Evolutionary conservation across 768 basidiomycete genomes (phyloP), one percentile per base, ranked within the genome.

Genomic region (Lanmaoa rubissima): DNA sequence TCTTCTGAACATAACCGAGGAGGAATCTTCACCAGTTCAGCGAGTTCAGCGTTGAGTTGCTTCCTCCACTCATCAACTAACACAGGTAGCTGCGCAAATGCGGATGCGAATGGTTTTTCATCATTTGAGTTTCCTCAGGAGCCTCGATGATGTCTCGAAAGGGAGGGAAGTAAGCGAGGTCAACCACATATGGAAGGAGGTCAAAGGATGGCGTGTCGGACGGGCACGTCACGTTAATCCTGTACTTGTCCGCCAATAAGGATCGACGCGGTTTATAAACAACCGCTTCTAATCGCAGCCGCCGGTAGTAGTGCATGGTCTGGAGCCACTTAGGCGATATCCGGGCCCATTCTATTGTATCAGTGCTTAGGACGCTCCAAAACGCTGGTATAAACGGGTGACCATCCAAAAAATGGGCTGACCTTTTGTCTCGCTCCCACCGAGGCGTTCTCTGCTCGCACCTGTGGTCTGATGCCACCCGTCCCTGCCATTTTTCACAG

Each of bases 41-140:
- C 41, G 7, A 62, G 28, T n/a, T 55, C 56, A 14, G 13, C 26
- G 9, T 58, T 56, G 8, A 58, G 32, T 7, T 40, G 21, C 36
- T 48, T 44, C 26, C 13, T 62, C 61, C 60, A 62, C n/a, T 36
- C 17, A 1, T 32, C 47, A 21, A 45, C 51, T 3, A 55, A 32
- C 14, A 4, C 13, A 17, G 43, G 48, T 16, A 62, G 13, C 21
- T 61, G 48, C 21, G 42, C 36, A 45, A 62, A 54, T 2, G 55
- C 45, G 19, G 43, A 31, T 21, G 48, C 51, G 12, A 51, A 60
- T 2, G 49, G 39, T 41, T 47, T 35, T 11, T 21, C 11, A 16
- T 50, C 31, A 34, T 46, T 21, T 42, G 43, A 41, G 17, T 17
- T 26, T 14, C 56, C 17, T 54, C 52, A 1, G 55, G 57, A 28